A percentile compares a stretch with the other conserved stretches of the same genome.
Conservation (phyloP, 768 basidiomycete genomes). For the Boletus huronensis region DNA sequence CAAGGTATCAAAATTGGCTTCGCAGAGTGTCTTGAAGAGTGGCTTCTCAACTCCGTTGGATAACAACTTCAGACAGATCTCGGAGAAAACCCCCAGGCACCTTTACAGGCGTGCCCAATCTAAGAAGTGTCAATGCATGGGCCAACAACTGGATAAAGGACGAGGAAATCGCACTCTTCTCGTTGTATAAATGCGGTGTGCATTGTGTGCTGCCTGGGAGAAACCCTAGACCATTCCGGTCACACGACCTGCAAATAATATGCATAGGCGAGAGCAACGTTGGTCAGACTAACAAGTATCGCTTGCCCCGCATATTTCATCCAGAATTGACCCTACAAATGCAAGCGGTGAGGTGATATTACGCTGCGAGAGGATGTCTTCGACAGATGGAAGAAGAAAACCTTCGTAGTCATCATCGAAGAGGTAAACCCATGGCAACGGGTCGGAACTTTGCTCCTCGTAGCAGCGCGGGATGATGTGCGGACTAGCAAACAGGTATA, state of each 20-base stretch:
- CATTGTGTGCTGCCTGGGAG: neutral
- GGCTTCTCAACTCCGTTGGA: slow-evolving; percentile 1
- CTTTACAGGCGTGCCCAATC: slow-evolving; percentile 14
- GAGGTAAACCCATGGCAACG: neutral
- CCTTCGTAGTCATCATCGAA: slow-evolving; percentile 2
- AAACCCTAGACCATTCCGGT: neutral
- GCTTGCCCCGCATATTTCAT: slow-evolving; percentile 6
- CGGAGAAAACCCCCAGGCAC: neutral
- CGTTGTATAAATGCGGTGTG: slow-evolving; percentile 12
- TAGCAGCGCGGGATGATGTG: slow-evolving; percentile 13
- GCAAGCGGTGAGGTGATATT: neutral
- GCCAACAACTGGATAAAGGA: neutral
- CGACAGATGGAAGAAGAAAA: slow-evolving; percentile 2
- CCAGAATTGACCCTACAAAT: slow-evolving; percentile 15
- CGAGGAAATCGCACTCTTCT: slow-evolving; percentile 2
- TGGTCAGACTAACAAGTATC: slow-evolving; percentile 5
- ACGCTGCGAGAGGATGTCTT: slow-evolving; percentile 3
- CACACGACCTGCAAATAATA: slow-evolving; percentile 9
- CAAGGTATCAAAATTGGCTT: slow-evolving; percentile 3
- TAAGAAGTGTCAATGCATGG: neutral
- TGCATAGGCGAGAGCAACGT: neutral
- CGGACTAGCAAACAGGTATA: slow-evolving; percentile 19
- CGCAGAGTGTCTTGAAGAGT: slow-evolving; percentile 3
- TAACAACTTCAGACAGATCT: neutral
- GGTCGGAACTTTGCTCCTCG: slow-evolving; percentile 11